Evolutionary conservation across 1,284 basidiomycete genomes (phyloP).

Genomic region (Stygiomarasmius scandens): DNA sequence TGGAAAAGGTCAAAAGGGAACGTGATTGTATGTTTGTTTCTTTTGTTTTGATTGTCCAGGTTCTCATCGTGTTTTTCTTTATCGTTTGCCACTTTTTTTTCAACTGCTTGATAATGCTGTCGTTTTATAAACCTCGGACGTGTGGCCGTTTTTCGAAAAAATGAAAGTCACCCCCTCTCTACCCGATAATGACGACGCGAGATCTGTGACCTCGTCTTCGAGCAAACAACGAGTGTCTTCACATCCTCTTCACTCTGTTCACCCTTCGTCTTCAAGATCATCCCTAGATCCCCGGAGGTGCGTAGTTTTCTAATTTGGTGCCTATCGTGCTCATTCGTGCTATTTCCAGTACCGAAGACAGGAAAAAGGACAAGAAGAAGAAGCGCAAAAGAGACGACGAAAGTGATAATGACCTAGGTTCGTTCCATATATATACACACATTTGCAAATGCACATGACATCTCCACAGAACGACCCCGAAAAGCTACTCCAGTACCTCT

Average conservation of each 20-base stretch:
- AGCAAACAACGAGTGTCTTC: conserved; percentile 44
- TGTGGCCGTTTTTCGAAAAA: too few species aligned
- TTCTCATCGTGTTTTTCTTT: conserved; percentile 10
- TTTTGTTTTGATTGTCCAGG: conserved; percentile 20
- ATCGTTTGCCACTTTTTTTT: conserved; percentile 14
- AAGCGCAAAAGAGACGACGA: conserved; percentile 83
- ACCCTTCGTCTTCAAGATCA: conserved; percentile 34
- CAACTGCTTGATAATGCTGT: neutral
- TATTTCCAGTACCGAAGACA: conserved; percentile 38
- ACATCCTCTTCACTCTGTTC: conserved; percentile 37
- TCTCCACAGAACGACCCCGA: conserved; percentile 46
- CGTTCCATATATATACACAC: conserved; percentile 8
- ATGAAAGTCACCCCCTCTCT: conserved; percentile 49
- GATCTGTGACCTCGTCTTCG: conserved; percentile 34
- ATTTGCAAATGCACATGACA: neutral
- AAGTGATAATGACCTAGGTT: conserved; percentile 70
- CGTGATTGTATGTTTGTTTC: conserved; percentile 63
- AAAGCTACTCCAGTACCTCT: conserved; percentile 56
- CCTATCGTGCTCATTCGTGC: conserved; percentile 23
- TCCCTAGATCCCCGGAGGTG: conserved; percentile 43
- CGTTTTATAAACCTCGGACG: too few species aligned
- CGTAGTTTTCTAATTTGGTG: conserved; percentile 25
- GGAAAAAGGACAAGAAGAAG: conserved; percentile 80
- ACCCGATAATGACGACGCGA: conserved; percentile 49
- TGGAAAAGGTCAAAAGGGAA: conserved; percentile 70